These are phyloP conservation scores for Taphrina communis DNA, from an alignment of 1,139 yeast species.

Conservation along the genomic window DNA sequence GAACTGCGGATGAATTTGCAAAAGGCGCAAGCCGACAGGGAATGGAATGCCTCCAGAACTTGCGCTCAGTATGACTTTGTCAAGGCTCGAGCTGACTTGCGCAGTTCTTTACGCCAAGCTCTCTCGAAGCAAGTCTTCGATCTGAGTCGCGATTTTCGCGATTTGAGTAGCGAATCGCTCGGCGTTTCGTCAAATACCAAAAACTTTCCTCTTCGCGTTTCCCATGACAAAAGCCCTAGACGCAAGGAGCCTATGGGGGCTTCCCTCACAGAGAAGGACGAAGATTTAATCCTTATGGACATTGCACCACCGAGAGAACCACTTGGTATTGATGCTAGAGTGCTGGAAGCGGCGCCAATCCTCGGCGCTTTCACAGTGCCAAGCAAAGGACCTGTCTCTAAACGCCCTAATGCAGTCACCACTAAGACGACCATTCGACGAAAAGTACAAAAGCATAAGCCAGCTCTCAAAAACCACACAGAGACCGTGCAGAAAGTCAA, in stretches of 20 bases:
- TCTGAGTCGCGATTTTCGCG: constrained; percentile 21
- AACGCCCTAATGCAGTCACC: background rate
- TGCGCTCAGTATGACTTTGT: constrained; percentile 30
- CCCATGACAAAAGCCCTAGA: background rate
- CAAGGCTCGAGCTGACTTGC: constrained; percentile 17
- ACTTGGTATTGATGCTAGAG: background rate
- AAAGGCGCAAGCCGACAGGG: constrained; percentile 20
- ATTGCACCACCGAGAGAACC: background rate
- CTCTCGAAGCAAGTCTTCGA: constrained; percentile 15
- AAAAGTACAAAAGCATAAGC: background rate
- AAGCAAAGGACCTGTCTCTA: background rate
- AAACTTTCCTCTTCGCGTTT: no score
- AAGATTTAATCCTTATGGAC: constrained; percentile 27
- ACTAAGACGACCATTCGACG: background rate
- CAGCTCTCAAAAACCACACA: background rate
- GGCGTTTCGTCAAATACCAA: constrained; percentile 2
- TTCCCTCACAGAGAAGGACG: constrained; percentile 24
- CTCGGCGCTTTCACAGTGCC: constrained; percentile 8
- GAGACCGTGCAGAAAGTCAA: background rate
- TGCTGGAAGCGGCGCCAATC: constrained; percentile 22
- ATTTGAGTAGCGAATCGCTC: constrained; percentile 7
- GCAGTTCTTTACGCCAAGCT: constrained; percentile 15
- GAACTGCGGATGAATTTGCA: constrained; percentile 3
- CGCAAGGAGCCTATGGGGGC: constrained; percentile 18
- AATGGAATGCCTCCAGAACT: constrained; percentile 23